These are phyloP conservation scores for Gracilariopsis chorda DNA, from an alignment of 23 red algal species.

Conservation along the genomic window DNA sequence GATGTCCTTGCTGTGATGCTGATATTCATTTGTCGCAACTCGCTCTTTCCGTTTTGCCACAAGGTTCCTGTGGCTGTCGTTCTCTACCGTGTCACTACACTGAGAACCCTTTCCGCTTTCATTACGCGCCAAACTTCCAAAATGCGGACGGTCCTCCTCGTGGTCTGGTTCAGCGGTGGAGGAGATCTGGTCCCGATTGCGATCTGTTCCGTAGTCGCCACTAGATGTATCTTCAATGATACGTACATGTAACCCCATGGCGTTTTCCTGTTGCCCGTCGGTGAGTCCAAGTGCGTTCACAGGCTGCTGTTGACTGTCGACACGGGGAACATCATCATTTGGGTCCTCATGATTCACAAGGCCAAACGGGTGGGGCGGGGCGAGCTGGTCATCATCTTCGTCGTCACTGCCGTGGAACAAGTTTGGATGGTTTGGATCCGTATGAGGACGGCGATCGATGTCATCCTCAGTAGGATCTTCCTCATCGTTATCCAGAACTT, in stretches of 20 bases:
- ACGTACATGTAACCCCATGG: not conserved
- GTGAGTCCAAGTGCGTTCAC: not conserved
- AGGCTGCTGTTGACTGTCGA: conserved; percentile 1
- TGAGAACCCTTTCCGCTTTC: not conserved
- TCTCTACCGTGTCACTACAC: not conserved
- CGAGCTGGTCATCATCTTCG: not conserved
- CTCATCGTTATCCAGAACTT: not conserved
- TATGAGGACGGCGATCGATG: not conserved
- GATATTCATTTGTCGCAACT: not conserved
- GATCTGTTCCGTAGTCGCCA: not conserved
- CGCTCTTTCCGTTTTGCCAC: not conserved
- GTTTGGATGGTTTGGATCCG: not conserved
- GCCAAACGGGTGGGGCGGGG: not conserved
- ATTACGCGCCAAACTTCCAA: not conserved
- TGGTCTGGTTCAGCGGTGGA: not conserved
- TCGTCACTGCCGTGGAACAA: conserved; percentile 4
- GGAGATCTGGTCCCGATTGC: not conserved
- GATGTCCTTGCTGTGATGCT: too few species aligned
- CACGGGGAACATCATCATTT: not conserved
- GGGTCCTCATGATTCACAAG: not conserved
- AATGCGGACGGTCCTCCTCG: not conserved
- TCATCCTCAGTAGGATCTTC: not conserved
- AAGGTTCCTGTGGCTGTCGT: not conserved
- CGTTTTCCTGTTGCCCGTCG: not conserved
- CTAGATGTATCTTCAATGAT: not conserved